These are phyloP conservation scores for Solanum bulbocastanum DNA, from an alignment of 257 asterid species.

Conservation along the genomic window DNA sequence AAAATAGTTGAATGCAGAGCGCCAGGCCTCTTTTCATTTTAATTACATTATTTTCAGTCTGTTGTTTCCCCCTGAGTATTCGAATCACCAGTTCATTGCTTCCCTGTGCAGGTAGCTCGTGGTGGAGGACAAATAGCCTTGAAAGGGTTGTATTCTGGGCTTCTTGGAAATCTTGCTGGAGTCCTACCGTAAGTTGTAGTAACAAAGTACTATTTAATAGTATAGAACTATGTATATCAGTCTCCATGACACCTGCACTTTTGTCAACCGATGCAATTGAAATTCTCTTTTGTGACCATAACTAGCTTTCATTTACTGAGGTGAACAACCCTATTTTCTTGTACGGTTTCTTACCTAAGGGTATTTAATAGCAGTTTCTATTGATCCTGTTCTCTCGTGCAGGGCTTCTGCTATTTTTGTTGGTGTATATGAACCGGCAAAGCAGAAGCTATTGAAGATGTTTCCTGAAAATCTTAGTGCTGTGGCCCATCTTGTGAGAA, in stretches of 20 bases:
- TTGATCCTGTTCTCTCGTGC: slow-evolving; percentile 10
- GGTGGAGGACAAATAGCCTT: slow-evolving; percentile 87
- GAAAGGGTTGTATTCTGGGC: slow-evolving; percentile 91
- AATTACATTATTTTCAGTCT: not conserved
- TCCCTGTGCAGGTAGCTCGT: slow-evolving; percentile 62
- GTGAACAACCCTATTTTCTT: not conserved
- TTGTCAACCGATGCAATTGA: not conserved
- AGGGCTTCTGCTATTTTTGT: slow-evolving; percentile 96
- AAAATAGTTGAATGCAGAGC: not conserved
- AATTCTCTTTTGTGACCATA: not conserved
- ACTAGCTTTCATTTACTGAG: not conserved
- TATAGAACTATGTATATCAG: not conserved
- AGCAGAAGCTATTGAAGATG: slow-evolving; percentile 63
- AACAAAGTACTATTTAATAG: not conserved
- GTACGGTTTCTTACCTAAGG: not conserved
- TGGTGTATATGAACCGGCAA: slow-evolving; percentile 96
- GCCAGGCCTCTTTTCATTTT: not conserved
- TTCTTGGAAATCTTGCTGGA: slow-evolving; percentile 91
- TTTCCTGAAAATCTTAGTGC: slow-evolving; percentile 87
- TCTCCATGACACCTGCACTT: not conserved
- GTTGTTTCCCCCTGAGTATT: not conserved
- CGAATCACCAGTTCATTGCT: not conserved
- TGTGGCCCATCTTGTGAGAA: slow-evolving; percentile 88
- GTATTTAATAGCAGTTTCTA: slow-evolving; percentile 1
- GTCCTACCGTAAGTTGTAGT: slow-evolving; percentile 77